Evolutionary conservation across 345 rosid genomes (phyloP).

Genomic region (Erodium maritimum): DNA sequence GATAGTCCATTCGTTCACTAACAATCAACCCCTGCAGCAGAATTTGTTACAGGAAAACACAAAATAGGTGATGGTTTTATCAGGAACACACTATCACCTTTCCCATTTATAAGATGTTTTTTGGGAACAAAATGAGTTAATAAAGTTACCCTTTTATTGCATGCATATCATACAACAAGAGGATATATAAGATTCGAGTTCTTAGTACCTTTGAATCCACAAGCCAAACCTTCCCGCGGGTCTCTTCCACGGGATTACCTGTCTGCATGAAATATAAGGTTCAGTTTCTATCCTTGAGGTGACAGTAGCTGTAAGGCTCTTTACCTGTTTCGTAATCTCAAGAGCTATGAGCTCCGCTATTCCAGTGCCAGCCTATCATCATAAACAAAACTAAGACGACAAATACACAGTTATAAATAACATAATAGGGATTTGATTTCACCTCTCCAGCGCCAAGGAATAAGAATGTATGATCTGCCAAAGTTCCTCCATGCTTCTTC

Average conservation of each 20-base stretch:
- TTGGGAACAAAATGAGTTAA: too few relatives aligned
- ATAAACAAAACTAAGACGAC: neutral
- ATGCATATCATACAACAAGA: too few relatives aligned
- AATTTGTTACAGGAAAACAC: too few relatives aligned
- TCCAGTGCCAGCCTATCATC: conserved; percentile 92
- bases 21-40: conserved; percentile 76
- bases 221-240: conserved; percentile 75
- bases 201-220: conserved; percentile 81
- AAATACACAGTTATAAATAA: too few relatives aligned
- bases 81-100: too few relatives aligned
- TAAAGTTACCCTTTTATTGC: too few relatives aligned
- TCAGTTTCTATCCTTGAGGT: too few relatives aligned
- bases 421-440: too few relatives aligned
- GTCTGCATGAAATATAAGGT: conserved; percentile 31
- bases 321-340: conserved; percentile 79
- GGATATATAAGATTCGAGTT: neutral
- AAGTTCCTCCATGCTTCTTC: conserved; percentile 59
- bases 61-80: too few relatives aligned
- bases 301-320: neutral
- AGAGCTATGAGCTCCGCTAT: conserved; percentile 91
- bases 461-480: conserved; percentile 70
- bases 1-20: conserved; percentile 60
- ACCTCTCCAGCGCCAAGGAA: conserved; percentile 99
- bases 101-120: too few relatives aligned
- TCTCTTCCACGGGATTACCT: conserved; percentile 62